Evolutionary conservation across 169 alveolate genomes (phyloP).

Genomic region (Sarcocystis neurona): DNA sequence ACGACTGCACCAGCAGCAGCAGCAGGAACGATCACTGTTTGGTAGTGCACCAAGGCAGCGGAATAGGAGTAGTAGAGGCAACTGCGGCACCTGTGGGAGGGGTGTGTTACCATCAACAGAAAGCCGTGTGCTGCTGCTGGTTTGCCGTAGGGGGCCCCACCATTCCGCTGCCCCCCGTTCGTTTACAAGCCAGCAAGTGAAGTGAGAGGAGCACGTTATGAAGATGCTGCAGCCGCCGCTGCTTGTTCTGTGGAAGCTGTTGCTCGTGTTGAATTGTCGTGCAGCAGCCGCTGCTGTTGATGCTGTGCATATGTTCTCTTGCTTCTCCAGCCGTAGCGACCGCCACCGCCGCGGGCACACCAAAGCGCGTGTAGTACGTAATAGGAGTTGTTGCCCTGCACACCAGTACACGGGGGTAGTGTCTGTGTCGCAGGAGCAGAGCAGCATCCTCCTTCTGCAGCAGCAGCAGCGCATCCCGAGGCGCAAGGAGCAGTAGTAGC

Average conservation of each 20-base stretch:
- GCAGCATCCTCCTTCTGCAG: neutral
- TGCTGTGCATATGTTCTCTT: neutral
- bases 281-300: neutral
- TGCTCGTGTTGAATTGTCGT: neutral
- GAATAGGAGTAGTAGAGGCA: neutral
- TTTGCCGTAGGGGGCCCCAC: neutral
- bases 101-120: conserved; percentile 26
- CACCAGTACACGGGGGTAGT: neutral
- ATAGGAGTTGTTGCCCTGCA: neutral
- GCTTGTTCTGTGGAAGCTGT: neutral
- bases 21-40: conserved; percentile 14
- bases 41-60: neutral
- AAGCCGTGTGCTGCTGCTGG: neutral
- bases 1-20: neutral
- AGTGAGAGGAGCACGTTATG: neutral
- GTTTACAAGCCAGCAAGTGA: no score
- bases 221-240: no score
- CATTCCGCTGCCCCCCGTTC: conserved; percentile 13
- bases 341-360: neutral
- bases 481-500: no score
- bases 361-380: conserved; percentile 17
- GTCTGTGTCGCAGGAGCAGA: conserved; percentile 18
- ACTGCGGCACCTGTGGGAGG: neutral
- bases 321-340: neutral
- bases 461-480: conserved; percentile 49